These are phyloP conservation scores for Phytopythium chamaehyphon DNA, from an alignment of 352 stramenopile genomes.

Conservation along the genomic window DNA sequence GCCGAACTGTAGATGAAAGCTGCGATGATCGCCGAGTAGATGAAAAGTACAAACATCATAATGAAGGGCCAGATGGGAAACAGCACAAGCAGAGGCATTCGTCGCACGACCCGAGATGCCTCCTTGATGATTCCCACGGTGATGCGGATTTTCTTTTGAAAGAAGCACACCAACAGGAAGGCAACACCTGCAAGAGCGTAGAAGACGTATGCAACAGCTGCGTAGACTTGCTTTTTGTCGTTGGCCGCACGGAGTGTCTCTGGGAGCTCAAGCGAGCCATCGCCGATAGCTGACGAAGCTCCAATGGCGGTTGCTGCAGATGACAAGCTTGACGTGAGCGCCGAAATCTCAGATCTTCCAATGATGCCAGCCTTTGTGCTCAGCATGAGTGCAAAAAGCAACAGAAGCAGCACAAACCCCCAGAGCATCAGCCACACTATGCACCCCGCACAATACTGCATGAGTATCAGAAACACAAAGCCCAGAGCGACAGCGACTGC, in stretches of 20 bases:
- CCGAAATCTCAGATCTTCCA: constrained; percentile 31
- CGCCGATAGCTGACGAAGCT: constrained; percentile 9
- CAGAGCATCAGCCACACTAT: constrained; percentile 75
- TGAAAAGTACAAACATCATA: constrained; percentile 59
- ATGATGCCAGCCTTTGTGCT: constrained; percentile 77
- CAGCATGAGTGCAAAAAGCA: constrained; percentile 70
- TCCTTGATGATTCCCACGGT: constrained; percentile 77
- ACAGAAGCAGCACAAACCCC: constrained; percentile 55
- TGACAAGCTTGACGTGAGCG: constrained; percentile 33
- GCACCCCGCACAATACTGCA: constrained; percentile 68
- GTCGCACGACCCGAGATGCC: constrained; percentile 54
- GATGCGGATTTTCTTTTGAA: constrained; percentile 79
- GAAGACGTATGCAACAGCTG: constrained; percentile 56
- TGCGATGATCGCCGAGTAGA: constrained; percentile 53
- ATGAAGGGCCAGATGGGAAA: constrained; percentile 67
- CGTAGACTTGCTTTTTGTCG: constrained; percentile 56
- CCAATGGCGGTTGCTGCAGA: constrained; percentile 32
- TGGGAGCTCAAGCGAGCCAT: constrained; percentile 39
- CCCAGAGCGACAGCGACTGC: constrained; percentile 47
- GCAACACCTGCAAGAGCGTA: constrained; percentile 52
- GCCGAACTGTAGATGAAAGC: constrained; percentile 70
- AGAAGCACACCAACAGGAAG: constrained; percentile 79
- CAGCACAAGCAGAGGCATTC: constrained; percentile 54
- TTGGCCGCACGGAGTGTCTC: constrained; percentile 54
- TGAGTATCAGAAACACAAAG: constrained; percentile 62